A percentile compares a stretch with the other conserved stretches of the same genome.
Evolutionary conservation across 1,139 yeast genomes (phyloP).

Genomic region (Suhomyces chickasaworum): DNA sequence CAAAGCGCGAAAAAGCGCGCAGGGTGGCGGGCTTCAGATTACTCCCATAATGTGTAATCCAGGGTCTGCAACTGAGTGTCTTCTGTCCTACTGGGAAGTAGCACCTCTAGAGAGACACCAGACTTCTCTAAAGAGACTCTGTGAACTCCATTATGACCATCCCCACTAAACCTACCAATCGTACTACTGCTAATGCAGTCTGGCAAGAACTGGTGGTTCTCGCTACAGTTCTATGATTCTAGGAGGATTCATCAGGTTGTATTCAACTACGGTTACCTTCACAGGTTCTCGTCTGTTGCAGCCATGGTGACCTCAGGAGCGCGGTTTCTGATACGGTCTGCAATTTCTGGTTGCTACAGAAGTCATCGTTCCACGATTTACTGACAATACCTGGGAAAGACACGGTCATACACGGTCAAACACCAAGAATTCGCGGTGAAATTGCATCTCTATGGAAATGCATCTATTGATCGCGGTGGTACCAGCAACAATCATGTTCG

Average conservation of each 20-base stretch:
- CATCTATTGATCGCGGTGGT: neutral
- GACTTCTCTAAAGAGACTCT: too few species aligned
- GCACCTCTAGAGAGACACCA: too few species aligned
- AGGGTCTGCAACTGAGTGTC: neutral
- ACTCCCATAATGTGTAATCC: slow-evolving; percentile 3
- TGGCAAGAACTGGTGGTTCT: too few species aligned
- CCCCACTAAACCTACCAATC: too few species aligned
- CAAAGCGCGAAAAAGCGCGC: neutral
- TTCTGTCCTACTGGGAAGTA: neutral
- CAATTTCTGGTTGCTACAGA: slow-evolving; percentile 2
- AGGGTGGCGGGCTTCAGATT: slow-evolving; percentile 1
- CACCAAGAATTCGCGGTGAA: neutral
- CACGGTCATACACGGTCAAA: neutral
- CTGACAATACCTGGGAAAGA: neutral
- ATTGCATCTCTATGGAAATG: neutral
- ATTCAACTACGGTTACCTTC: neutral
- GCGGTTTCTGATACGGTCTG: neutral
- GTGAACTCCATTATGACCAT: too few species aligned
- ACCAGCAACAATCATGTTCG: neutral
- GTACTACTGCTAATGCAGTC: too few species aligned
- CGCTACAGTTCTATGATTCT: too few species aligned
- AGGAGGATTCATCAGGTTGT: neutral
- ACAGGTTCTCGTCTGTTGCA: slow-evolving; percentile 1
- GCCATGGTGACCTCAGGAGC: neutral
- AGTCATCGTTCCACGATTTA: neutral